A percentile compares a stretch with the other conserved stretches of the same genome.
Conservation (phyloP, 148 eudicot genomes). For the Beta vulgaris region DNA sequence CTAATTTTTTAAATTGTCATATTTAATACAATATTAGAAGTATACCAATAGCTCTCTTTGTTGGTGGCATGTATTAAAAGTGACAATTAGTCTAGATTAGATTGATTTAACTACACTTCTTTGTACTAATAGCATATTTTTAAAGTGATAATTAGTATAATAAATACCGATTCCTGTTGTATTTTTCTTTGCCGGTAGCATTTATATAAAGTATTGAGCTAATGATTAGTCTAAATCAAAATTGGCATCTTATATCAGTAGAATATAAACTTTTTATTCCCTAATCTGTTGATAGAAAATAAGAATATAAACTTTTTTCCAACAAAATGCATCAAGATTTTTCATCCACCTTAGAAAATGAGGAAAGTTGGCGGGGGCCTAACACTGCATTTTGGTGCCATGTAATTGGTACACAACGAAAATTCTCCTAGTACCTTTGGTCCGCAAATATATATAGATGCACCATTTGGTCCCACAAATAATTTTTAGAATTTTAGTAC, state of each 20-base stretch:
- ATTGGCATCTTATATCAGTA: not conserved
- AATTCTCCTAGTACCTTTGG: constrained; percentile 6
- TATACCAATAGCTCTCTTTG: not conserved
- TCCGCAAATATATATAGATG: no score
- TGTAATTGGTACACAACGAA: constrained; percentile 9
- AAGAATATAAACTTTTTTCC: not conserved
- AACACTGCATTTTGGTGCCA: not conserved
- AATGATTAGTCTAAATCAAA: constrained; percentile 5
- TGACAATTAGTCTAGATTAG: not conserved
- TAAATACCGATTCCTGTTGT: not conserved
- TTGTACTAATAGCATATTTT: no score
- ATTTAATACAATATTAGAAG: not conserved
- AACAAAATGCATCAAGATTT: not conserved
- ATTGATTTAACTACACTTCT: no score
- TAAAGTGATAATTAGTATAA: not conserved
- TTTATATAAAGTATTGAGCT: no score
- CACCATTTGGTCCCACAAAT: constrained; percentile 17
- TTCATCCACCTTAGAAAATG: not conserved
- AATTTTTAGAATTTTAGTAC: no score
- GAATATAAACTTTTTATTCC: not conserved
- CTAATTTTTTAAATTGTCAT: not conserved
- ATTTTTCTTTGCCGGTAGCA: not conserved
- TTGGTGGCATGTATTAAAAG: not conserved
- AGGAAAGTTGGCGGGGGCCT: not conserved
- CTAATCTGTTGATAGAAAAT: not conserved